Base-by-base conservation (phyloP, 495 filamentous ascomycete species). In the Hypoxylon perforatum region DNA sequence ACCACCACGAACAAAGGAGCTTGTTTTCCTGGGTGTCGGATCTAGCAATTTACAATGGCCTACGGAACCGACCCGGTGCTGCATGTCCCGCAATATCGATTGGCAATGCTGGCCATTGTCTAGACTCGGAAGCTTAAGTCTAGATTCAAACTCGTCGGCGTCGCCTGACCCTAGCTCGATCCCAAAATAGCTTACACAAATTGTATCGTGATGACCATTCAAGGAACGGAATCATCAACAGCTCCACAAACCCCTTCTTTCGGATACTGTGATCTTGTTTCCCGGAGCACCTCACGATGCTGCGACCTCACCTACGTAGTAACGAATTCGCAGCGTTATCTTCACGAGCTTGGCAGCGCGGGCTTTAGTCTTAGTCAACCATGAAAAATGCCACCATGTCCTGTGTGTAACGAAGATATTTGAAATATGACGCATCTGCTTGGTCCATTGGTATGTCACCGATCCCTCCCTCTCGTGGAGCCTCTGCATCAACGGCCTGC, bases 381-480 rank as follows among this genome's bases (percentile, higher is more conserved):
- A 61, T 64, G 56, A 61, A 57, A 69, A 69, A 64, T 64, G 56
- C 35, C 50, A 57, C 56, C 49, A 63, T 51, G 33, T 48, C 50
- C 25, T 49, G 25, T 46, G 23, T 54, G 59, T 30, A 25, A 56
- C 65, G 49, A 46, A 59, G 33, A 45, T 61, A 69, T 69, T 69
- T 69, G 66, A 69, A 69, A 69, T 69, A 61, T 64, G 60, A 57
- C 38, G 66, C 66, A 61, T 57, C 46, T 69, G 66, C 66, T 69
- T 69, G 66, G 66, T 69, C 56, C 52, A 64, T 64, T 64, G 39
- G 46, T 18, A 15, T 33, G 49, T 50, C 55, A 56, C 60, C 56
- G 50, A 60, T 9, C 60, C 61, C 42, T 42, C 42, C 56, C 25
- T 57, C 18, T 60, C 56, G 55, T 47, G 60, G 61, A 63, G 44